Evolutionary conservation across 176 grass and related monocot species (phyloP).

Genomic region (Carex scoparia): DNA sequence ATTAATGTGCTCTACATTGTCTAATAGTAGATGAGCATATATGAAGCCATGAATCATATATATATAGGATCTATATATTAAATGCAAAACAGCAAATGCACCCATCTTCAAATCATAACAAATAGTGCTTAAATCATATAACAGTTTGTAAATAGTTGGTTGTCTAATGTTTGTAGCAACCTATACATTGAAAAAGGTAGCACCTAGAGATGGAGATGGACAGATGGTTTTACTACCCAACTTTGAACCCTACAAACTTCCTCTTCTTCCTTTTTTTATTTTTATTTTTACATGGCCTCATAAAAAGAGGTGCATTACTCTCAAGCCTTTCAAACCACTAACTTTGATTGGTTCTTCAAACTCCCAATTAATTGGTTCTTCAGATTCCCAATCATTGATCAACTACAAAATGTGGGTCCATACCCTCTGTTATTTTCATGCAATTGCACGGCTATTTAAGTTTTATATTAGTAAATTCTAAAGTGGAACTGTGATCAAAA

Average conservation of each 20-base stretch:
- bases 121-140: conserved; percentile 13
- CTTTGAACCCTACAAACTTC: conserved; percentile 1
- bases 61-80: background rate
- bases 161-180: background rate
- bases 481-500: background rate
- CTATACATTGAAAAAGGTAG: conserved; percentile 14
- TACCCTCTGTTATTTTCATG: conserved; percentile 10
- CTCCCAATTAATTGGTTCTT: conserved; percentile 27
- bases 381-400: conserved; percentile 49
- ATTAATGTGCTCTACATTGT: background rate
- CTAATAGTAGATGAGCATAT: background rate
- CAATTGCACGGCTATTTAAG: background rate
- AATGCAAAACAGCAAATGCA: conserved; percentile 14
- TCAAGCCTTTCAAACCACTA: conserved; percentile 20
- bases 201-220: conserved; percentile 12
- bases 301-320: conserved; percentile 13
- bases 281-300: conserved; percentile 4
- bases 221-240: background rate
- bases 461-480: background rate
- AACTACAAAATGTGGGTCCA: conserved; percentile 10
- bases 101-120: conserved; percentile 9
- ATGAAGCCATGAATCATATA: too few relatives aligned
- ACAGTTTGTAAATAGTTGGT: conserved; percentile 23
- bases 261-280: background rate
- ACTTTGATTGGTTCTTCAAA: conserved; percentile 36